Base-by-base conservation (phyloP, 2,329 filamentous ascomycete genomes). In the Aspergillus sp. region DNA sequence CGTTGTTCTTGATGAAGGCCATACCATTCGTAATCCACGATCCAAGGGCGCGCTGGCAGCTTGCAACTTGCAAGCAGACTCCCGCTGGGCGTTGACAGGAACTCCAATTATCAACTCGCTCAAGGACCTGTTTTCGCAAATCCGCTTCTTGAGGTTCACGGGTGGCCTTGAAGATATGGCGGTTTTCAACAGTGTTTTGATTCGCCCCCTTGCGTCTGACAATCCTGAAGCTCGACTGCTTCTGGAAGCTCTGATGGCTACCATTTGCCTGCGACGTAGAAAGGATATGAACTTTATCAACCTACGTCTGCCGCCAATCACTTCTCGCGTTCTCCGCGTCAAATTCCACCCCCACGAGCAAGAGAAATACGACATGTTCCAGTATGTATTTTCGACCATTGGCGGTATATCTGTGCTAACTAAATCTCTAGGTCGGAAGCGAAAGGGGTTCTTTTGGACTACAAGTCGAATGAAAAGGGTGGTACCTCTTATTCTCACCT, bases 241-340 rank as follows among this genome's bases (percentile, higher is more conserved):
- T 4, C 74, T 94, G 4, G 86, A 91, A 58, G 77, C 81, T 5
- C 74, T 95, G 36, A 90, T 95, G 81, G 75, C 76, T n/a, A 82
- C 86, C 12, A 77, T 95, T 37, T 93, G 87, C 56, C 73, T 95
- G 19, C 80, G 90, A 32, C 81, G 90, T 32, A 85, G 83, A 64
- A 95, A 95, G 62, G 84, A 91, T 44, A 95, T 95, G 89, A 77
- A 77, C 5, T 95, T 94, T 58, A 79, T 95, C 41, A 88, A 95
- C 52, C 71, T 95, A 13, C 85, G 82, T 49, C 74, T 95, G 7
- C 89, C 90, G 0, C 73, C 82, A 10, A 82, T 94, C 57, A 84
- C 82, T 1, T 88, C 91, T 59, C 90, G 85, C 52, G 74, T 93
- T 5, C 83, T 93, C 56, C 79, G 80, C 7, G 81, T 95, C 52